These are phyloP conservation scores for Grigorovia transvaalensis DNA, from an alignment of 805 yeast genomes.

Conservation along the genomic window DNA sequence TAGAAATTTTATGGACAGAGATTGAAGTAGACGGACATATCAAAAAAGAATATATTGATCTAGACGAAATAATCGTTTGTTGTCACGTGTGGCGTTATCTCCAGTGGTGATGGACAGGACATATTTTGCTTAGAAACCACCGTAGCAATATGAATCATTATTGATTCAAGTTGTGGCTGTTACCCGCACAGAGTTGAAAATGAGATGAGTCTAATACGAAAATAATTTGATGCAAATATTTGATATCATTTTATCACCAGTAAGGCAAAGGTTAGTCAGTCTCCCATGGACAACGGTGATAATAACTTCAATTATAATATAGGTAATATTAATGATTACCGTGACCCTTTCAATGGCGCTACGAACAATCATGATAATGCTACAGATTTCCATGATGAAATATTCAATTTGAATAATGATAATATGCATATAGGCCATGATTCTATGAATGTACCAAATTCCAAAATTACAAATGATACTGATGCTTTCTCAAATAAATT, in stretches of 20 bases:
- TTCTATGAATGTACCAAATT: slow-evolving; percentile 2
- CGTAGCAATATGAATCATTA: no score
- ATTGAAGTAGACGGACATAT: no score
- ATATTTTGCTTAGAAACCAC: no score
- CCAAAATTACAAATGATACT: background rate
- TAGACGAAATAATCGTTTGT: no score
- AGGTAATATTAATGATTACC: background rate
- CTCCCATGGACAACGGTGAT: background rate
- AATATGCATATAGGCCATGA: slow-evolving; percentile 8
- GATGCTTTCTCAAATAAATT: background rate
- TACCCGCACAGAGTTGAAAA: no score
- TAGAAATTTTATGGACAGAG: no score
- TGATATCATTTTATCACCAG: background rate
- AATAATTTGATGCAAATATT: no score
- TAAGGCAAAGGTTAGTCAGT: background rate
- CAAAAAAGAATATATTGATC: no score
- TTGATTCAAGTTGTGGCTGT: no score
- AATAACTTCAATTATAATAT: no score
- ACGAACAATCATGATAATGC: background rate
- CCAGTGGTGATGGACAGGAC: background rate
- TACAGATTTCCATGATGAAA: background rate
- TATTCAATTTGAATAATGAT: background rate
- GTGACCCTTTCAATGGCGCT: background rate
- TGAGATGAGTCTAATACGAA: no score
- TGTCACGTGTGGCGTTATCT: background rate